A percentile compares a stretch with the other conserved stretches of the same genome.
Evolutionary conservation across 1,284 basidiomycete species (phyloP).

Genomic region (Porogramme epimiltina): DNA sequence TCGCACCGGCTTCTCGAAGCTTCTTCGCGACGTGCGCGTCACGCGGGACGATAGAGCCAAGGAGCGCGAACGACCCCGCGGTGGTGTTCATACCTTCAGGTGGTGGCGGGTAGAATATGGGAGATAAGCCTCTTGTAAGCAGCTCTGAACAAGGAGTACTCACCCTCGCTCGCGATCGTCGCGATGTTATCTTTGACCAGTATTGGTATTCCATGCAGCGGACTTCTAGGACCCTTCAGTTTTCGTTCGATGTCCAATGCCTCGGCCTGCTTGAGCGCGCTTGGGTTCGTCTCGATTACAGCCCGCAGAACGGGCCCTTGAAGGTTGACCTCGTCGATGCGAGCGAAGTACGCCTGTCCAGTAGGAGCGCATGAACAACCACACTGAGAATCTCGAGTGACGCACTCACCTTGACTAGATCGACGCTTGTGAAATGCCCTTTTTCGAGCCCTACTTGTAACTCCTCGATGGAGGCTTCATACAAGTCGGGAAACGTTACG

Average conservation of each 20-base stretch:
- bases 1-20: constrained; percentile 64
- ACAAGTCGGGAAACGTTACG: constrained; percentile 38
- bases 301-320: constrained; percentile 62
- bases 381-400: neutral
- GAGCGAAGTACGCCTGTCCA: constrained; percentile 66
- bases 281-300: constrained; percentile 65
- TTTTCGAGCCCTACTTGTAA: constrained; percentile 39
- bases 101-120: neutral
- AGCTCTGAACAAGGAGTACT: too few relatives aligned
- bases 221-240: constrained; percentile 46
- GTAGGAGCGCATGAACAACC: neutral
- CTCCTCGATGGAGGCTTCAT: constrained; percentile 43
- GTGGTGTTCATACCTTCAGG: constrained; percentile 1
- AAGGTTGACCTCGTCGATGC: constrained; percentile 72
- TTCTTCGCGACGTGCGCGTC: constrained; percentile 63
- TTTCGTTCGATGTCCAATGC: constrained; percentile 56
- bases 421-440: constrained; percentile 41
- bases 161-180: constrained; percentile 37
- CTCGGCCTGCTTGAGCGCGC: constrained; percentile 53
- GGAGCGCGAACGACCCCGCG: constrained; percentile 31
- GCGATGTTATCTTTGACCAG: constrained; percentile 75
- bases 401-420: constrained; percentile 40
- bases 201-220: constrained; percentile 71
- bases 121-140: neutral
- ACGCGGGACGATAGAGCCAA: constrained; percentile 56